Evolutionary conservation across 2,329 filamentous ascomycete genomes (phyloP), one percentile per base, ranked within the genome.

Genomic region (Knoxdaviesia capensis): DNA sequence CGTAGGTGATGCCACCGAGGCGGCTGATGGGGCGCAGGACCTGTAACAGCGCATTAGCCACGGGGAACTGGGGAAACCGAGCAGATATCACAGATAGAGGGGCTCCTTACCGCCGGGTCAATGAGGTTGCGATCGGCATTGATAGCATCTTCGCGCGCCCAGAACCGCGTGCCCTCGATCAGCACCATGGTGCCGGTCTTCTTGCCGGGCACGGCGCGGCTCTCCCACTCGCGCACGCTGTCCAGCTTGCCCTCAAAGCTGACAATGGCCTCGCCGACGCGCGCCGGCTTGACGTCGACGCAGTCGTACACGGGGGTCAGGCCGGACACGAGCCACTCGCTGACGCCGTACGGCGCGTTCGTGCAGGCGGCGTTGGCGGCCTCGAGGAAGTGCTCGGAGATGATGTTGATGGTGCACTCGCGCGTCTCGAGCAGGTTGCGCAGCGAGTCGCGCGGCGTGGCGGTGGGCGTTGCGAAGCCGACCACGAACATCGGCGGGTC

Each of bases 381-480:
- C 63, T 94, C 87, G 53, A 90, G 54, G 54, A 78, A 93, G 54
- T 77, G 71, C 61, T 94, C 86, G 6, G 71, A 76, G 53, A 94
- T 82, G 53, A 94, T 82, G 61, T 90, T 94, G 62, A 94, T 77
- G 44, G 77, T 74, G 59, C 82, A 88, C 62, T 94, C 84, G 38
- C 68, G 62, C 0, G 70, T 76, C 34, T 80, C 80, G 6, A 69
- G 52, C 44, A 94, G 61, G 55, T 93, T 92, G 51, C 65, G 67
- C 42, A 93, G 63, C 34, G 80, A 77, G 57, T 94, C 87, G 59
- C 94, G 94, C 20, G 79, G 74, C 4, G 62, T 58, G 5, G 56
- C 58, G 6, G 66, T 49, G 4, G 59, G 46, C 10, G 58, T 55
- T 5, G 64, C 51, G 53, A 73, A 64, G 37, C 72, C 69, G 31